A percentile compares a stretch with the other conserved stretches of the same genome.
phyloP scores from a whole-genome alignment of 768 basidiomycete species.

The Suillus tomentosus region DNA sequence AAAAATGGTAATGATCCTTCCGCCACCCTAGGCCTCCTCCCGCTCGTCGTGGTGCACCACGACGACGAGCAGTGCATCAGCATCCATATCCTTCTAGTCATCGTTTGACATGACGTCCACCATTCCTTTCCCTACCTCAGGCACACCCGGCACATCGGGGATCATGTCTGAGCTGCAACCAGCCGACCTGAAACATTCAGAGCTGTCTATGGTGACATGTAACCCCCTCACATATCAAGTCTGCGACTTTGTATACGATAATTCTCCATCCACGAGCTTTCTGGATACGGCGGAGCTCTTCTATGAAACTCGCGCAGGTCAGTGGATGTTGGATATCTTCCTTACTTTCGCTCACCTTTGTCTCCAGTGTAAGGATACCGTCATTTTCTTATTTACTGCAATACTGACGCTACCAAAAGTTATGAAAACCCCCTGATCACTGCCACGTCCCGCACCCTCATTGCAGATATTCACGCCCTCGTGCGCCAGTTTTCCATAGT shows the following conservation, averaged over 20 bases:
- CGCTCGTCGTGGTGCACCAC: not conserved
- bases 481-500: constrained; percentile 60
- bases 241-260: constrained; percentile 70
- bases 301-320: constrained; percentile 73
- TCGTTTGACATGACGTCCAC: constrained; percentile 8
- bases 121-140: constrained; percentile 1
- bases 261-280: constrained; percentile 43
- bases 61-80: not conserved
- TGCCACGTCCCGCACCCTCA: constrained; percentile 70
- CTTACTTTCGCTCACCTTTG: constrained; percentile 4
- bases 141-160: not conserved
- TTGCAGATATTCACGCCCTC: constrained; percentile 69
- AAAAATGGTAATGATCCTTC: constrained; percentile 8
- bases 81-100: not conserved
- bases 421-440: constrained; percentile 83
- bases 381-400: not conserved
- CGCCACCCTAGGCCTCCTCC: not conserved
- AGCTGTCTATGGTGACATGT: constrained; percentile 39
- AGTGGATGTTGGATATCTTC: constrained; percentile 28
- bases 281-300: constrained; percentile 58
- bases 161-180: constrained; percentile 1
- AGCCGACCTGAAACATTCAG: constrained; percentile 8
- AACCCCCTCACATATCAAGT: constrained; percentile 67
- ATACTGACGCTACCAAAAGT: constrained; percentile 35
- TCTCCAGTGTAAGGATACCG: constrained; percentile 8